Percentiles rank a stretch among this genome's conserved stretches.
phyloP scores from a whole-genome alignment of 768 basidiomycete species.

The Naganishia randhawae region DNA sequence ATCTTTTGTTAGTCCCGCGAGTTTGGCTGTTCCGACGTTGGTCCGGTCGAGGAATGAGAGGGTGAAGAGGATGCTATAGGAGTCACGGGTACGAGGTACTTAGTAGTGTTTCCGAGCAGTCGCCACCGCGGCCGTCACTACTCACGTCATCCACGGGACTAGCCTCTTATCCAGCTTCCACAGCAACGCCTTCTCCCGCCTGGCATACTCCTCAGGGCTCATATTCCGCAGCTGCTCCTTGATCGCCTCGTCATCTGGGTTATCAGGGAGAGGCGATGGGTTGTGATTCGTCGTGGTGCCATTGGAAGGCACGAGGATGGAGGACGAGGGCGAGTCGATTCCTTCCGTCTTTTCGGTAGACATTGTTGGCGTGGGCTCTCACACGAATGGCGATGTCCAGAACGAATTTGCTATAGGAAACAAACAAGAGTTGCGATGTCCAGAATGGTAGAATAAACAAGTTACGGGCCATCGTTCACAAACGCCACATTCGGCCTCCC shows the following conservation, averaged over 20 bases:
- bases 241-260: conserved; percentile 8
- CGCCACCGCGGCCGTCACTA: background rate
- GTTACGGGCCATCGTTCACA: no score
- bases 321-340: conserved; percentile 15
- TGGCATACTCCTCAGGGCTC: conserved; percentile 40
- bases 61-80: conserved; percentile 44
- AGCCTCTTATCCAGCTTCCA: conserved; percentile 44
- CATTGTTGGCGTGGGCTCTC: background rate
- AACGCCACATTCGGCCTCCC: no score
- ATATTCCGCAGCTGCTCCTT: conserved; percentile 36
- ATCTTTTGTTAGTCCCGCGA: conserved; percentile 41
- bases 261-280: background rate
- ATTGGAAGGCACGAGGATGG: conserved; percentile 9
- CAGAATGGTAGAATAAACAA: no score
- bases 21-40: conserved; percentile 45
- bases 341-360: background rate
- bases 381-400: background rate
- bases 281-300: conserved; percentile 17
- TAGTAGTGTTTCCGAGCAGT: background rate
- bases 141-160: conserved; percentile 50
- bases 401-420: background rate
- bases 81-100: background rate
- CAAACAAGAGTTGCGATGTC: background rate
- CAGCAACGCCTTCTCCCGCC: conserved; percentile 39
- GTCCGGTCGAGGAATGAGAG: conserved; percentile 49